Conservation (phyloP, 2,329 filamentous ascomycete species). For the Septoria linicola region DNA sequence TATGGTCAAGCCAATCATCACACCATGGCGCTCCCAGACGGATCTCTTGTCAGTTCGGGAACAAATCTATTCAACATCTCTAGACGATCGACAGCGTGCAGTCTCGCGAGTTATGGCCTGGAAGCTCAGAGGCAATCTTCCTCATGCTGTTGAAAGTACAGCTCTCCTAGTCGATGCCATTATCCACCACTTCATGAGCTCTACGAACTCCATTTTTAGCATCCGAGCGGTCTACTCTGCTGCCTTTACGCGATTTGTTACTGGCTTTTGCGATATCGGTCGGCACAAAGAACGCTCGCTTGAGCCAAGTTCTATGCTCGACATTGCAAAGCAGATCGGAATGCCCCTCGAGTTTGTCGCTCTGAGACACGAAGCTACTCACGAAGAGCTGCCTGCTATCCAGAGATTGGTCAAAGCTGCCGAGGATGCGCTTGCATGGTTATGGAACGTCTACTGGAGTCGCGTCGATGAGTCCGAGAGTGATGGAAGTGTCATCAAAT, state of each 20-base stretch:
- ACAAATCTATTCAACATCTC: constrained; percentile 57
- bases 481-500: constrained; percentile 31
- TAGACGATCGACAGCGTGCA: constrained; percentile 38
- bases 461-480: constrained; percentile 43
- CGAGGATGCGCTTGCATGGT: constrained; percentile 72
- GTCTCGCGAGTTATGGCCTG: constrained; percentile 48
- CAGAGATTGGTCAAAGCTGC: constrained; percentile 69
- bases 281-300: constrained; percentile 62
- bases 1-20: constrained; percentile 72
- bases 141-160: constrained; percentile 77
- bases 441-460: constrained; percentile 86
- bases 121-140: constrained; percentile 72
- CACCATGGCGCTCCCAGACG: constrained; percentile 66
- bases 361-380: constrained; percentile 83
- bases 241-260: constrained; percentile 70
- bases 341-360: constrained; percentile 81
- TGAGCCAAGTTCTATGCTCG: constrained; percentile 66
- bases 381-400: constrained; percentile 79
- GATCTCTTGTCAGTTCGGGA: constrained; percentile 66
- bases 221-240: constrained; percentile 69
- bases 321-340: constrained; percentile 65
- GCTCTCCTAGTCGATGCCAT: constrained; percentile 69
- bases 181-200: constrained; percentile 57
- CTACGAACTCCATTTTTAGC: constrained; percentile 54
- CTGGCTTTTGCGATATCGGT: constrained; percentile 72